Evolutionary conservation across 306 rosid genomes (phyloP), one percentile per base, ranked within the genome.

Genomic region (Trifolium fragiferum): DNA sequence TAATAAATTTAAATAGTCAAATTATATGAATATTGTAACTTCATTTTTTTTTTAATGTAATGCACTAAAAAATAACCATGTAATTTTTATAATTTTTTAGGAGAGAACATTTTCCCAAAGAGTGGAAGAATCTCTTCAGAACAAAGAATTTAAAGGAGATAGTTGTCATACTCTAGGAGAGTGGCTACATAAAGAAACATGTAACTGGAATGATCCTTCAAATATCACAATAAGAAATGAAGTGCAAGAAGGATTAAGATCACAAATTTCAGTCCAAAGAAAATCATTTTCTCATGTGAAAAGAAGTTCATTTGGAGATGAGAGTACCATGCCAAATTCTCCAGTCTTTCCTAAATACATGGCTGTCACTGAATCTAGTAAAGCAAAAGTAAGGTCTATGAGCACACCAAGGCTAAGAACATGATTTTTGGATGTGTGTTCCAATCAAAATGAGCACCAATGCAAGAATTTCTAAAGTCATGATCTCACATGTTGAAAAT

Each of bases 351-450:
- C 85, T n/a, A 76, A 91, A 19, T 82, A 75, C 78, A 80, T 84
- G 95, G 82, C 87, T 21, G 77, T 78, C 19, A 83, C 92, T 19
- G 88, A 87, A 68, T 90, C 95, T 12, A 86, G 85, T 37, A 86
- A 78, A 81, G 95, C 85, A 32, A 90, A 85, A 77, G 84, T 82
- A 16, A 84, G 93, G 70, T 86, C 97, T 27, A 81, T 81, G 78
- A 90, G 95, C 76, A 87, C 89, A 38, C 93, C 95, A 35, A 86
- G 80, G 82, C 91, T 83, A 77, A 82, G 95, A 68, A 75, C 81
- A 55, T 81, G 80, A 37, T 85, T 72, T 57, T 51, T 80, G 32
- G 91, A 86, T 59, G 50, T 81, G 50, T 76, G 51, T 72, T 72
- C 80, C 43, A 60, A 71, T 76, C 77, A 57, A 21, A 75, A 64